Evolutionary conservation across 1,284 basidiomycete genomes (phyloP), one percentile per base, ranked within the genome.

Genomic region (Phlebopus sp.): DNA sequence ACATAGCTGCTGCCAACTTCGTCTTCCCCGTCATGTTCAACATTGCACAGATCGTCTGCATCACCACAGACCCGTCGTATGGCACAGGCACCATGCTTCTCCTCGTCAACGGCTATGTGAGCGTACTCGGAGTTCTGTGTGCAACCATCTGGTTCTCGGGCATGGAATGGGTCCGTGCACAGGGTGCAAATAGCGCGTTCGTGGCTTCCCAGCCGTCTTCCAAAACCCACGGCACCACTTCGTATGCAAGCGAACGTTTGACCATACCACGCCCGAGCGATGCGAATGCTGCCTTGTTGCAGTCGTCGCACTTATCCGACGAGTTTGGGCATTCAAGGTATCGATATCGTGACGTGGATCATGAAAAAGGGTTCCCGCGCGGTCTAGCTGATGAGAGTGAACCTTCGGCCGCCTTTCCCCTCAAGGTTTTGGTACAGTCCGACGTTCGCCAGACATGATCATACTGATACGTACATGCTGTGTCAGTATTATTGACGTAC

Each of bases 11-110:
- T 17, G 32, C 47, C 13, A 49, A 49, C 27, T 49, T 49, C 29
- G 31, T 49, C 14, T 49, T 49, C 13, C 47, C 47, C 11, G 42
- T 49, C n/a, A 31, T 39, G 6, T 32, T 49, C n/a, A 49, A 49
- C 37, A 31, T 49, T 18, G 40, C 18, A 9, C 47, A 44, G 17
- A 34, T 49, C 30, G 23, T 41, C 19, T 42, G 31, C 23, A 42
- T 42, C 40, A 47, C 35, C 5, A 42, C 39, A 18, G 29, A 21
- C 25, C 34, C 15, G 9, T 42, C 39, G 4, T 42, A 23, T 17
- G 29, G 17, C 5, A 19, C 17, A 25, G 40, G 34, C 14, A 44
- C 41, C 4, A 38, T 49, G 47, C 17, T 49, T 19, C 5, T 49
- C n/a, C 25, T 49, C 2, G 32, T 38, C 17, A 49, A 49, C 36